These are phyloP conservation scores for Aquilaria malaccensis DNA, from an alignment of 345 rosid genomes.

Conservation along the genomic window DNA sequence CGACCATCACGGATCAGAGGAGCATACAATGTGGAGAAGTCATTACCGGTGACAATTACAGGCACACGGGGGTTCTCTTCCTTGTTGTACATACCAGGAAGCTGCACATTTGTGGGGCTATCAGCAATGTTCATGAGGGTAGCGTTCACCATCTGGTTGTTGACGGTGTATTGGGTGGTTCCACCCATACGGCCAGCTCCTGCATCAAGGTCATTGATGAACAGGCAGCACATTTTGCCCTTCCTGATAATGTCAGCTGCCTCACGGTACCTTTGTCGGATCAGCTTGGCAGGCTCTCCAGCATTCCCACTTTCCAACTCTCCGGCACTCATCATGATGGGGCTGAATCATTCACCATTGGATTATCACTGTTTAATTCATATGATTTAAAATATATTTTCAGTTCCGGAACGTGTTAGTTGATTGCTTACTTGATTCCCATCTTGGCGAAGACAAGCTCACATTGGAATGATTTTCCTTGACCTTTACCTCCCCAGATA, in stretches of 20 bases:
- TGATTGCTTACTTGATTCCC: slow-evolving; percentile 82
- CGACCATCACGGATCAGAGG: slow-evolving; percentile 99
- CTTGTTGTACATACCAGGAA: slow-evolving; percentile 99
- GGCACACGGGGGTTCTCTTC: slow-evolving; percentile 95
- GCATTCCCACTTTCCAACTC: slow-evolving; percentile 98
- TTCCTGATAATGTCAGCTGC: slow-evolving; percentile 92
- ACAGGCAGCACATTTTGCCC: slow-evolving; percentile 91
- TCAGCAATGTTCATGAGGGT: slow-evolving; percentile 99
- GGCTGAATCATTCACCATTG: slow-evolving; percentile 37
- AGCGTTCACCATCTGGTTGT: slow-evolving; percentile 99
- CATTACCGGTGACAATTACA: slow-evolving; percentile 93
- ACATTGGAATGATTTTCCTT: slow-evolving; percentile 97
- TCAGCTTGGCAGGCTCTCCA: slow-evolving; percentile 91
- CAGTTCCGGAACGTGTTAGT: neutral
- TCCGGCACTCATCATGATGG: slow-evolving; percentile 99
- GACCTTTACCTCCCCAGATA: slow-evolving; percentile 99
- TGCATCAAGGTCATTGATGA: slow-evolving; percentile 98
- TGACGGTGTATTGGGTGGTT: slow-evolving; percentile 93
- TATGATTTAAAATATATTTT: too few relatives aligned
- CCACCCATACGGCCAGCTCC: slow-evolving; percentile 97
- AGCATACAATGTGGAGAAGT: slow-evolving; percentile 95
- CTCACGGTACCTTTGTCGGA: slow-evolving; percentile 97
- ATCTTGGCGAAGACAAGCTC: slow-evolving; percentile 98
- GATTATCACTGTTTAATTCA: neutral
- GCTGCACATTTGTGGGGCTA: slow-evolving; percentile 87